Percentiles rank a stretch among this genome's conserved stretches.
Evolutionary conservation across 176 grass and related monocot genomes (phyloP).

Genomic region (Tuctoria greenei): DNA sequence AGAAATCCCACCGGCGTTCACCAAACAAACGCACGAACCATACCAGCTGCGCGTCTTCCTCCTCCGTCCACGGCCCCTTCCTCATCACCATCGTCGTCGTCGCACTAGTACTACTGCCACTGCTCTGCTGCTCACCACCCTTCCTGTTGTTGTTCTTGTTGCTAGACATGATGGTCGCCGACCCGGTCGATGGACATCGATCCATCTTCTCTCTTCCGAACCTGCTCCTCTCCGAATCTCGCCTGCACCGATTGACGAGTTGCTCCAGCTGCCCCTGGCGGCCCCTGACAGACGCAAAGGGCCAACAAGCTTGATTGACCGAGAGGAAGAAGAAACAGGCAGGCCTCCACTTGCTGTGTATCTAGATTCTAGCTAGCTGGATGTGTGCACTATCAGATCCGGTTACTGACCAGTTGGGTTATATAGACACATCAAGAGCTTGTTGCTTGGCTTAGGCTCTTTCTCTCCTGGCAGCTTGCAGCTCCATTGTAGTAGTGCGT

Average conservation of each 20-base stretch:
- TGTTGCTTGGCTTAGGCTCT: background rate
- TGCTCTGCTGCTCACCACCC: background rate
- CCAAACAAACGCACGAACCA: constrained; percentile 99
- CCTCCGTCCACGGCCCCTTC: constrained; percentile 93
- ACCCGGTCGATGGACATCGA: background rate
- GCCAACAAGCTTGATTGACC: background rate
- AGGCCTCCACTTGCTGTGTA: background rate
- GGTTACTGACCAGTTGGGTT: constrained; percentile 22
- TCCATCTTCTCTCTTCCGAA: background rate
- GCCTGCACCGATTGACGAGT: background rate
- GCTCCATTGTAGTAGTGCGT: constrained; percentile 15
- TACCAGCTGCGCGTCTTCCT: constrained; percentile 99
- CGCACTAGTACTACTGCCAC: background rate
- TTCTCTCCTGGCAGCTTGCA: background rate
- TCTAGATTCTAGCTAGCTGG: constrained; percentile 12
- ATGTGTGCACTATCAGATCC: constrained; percentile 23
- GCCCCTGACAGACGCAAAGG: constrained; percentile 1
- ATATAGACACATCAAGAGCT: constrained; percentile 19
- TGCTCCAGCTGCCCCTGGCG: background rate
- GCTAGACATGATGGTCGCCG: constrained; percentile 5
- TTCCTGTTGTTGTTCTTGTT: constrained; percentile 8
- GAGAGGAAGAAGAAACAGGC: constrained; percentile 19
- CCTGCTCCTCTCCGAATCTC: background rate
- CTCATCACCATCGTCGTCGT: background rate
- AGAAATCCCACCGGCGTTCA: constrained; percentile 99